Evolutionary conservation across 2,329 filamentous ascomycete species (phyloP).

Genomic region (Pseudocercospora macadamiae): DNA sequence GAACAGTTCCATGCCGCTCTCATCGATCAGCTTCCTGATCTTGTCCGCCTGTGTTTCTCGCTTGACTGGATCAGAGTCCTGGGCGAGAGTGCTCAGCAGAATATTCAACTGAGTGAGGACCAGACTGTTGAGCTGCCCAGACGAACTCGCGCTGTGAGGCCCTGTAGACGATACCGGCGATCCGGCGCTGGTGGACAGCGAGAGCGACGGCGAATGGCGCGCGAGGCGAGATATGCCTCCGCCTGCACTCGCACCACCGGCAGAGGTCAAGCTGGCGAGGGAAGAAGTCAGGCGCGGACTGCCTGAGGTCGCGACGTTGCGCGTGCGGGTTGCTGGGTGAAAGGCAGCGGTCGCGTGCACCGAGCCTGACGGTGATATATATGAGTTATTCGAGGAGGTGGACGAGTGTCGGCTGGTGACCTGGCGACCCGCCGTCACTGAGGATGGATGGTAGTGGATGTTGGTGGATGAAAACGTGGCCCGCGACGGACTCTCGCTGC

Average conservation of each 20-base stretch:
- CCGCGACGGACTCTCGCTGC: slow-evolving; percentile 55
- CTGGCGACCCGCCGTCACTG: slow-evolving; percentile 54
- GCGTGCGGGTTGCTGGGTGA: slow-evolving; percentile 59
- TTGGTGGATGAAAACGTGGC: slow-evolving; percentile 55
- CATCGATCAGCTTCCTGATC: slow-evolving; percentile 93
- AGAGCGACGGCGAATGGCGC: slow-evolving; percentile 63
- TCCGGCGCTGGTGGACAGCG: slow-evolving; percentile 55
- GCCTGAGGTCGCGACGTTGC: slow-evolving; percentile 58
- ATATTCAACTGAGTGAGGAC: slow-evolving; percentile 95
- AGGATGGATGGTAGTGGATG: slow-evolving; percentile 56
- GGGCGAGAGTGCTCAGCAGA: slow-evolving; percentile 89
- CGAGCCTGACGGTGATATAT: slow-evolving; percentile 59
- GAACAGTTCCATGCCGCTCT: slow-evolving; percentile 99
- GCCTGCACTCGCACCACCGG: slow-evolving; percentile 54
- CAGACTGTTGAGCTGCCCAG: slow-evolving; percentile 75
- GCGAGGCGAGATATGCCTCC: slow-evolving; percentile 60
- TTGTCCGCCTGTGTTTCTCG: slow-evolving; percentile 91
- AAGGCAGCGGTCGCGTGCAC: slow-evolving; percentile 53
- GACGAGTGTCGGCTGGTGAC: slow-evolving; percentile 58
- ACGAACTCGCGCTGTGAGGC: slow-evolving; percentile 46
- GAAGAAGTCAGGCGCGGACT: slow-evolving; percentile 59
- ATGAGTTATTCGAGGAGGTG: slow-evolving; percentile 57
- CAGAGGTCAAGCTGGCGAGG: slow-evolving; percentile 56
- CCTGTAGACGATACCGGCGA: slow-evolving; percentile 58
- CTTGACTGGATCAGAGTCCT: slow-evolving; percentile 88